Evolutionary conservation across 2,329 filamentous ascomycete genomes (phyloP), one percentile per base, ranked within the genome.

Genomic region (Sarocladiaceae sp.): DNA sequence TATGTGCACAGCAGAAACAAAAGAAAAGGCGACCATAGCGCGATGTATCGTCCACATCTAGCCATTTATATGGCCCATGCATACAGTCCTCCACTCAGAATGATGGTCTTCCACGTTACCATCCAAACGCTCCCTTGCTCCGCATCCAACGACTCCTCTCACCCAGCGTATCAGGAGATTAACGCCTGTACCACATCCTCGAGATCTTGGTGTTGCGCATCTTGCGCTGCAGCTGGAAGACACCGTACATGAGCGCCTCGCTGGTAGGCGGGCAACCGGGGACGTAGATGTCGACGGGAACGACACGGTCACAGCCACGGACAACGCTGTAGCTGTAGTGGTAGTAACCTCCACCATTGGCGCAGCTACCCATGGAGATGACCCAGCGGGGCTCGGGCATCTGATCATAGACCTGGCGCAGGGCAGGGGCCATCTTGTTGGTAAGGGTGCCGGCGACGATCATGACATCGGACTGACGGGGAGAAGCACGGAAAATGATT

Each of bases 351-450:
- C 88, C 88, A 50, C 88, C 88, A 69, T 92, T 92, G 55, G 88
- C 88, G 68, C 88, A 93, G 63, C 84, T 88, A 12, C 88, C 88
- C 88, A 93, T 93, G 61, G 84, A 88, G 63, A 83, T 70, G 61
- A 93, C 90, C 90, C 90, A 96, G 65, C 87, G 80, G 17, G 90
- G 90, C 28, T 96, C 90, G 26, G 90, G 90, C 90, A 96, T 96
- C 77, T 96, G 91, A 70, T 96, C 91, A 74, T 96, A 96, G 56
- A 95, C 87, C 73, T 94, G 89, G 69, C 91, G 80, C 65, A 96
- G 75, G 29, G 91, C 91, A 2, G 91, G 90, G 1, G 90, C 90
- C 91, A 96, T 96, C 78, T 96, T 96, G 79, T 96, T 96, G 61
- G 90, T 95, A 56, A 96, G 80, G 26, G 91, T 96, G 54, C 91